phyloP scores from a whole-genome alignment of 139 green algal genomes.

The Closterium sp. region DNA sequence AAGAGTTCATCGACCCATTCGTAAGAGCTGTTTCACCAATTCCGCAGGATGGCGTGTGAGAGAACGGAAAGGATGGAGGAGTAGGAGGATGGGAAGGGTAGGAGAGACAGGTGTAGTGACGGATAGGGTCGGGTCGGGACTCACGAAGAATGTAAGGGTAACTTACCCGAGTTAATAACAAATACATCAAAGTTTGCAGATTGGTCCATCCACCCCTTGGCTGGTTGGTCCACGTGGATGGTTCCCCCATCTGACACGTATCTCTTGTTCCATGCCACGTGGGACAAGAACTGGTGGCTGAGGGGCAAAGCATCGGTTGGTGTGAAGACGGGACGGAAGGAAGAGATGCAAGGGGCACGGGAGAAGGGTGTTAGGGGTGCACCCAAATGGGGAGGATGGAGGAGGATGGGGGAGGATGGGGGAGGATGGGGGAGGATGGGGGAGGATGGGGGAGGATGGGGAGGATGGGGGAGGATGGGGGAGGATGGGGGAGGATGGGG shows the following conservation, averaged over 20 bases:
- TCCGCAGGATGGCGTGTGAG: too few species aligned
- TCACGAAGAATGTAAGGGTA: not conserved
- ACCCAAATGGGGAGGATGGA: not conserved
- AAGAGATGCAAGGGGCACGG: too few species aligned
- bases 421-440: not conserved
- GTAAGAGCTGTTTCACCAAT: too few species aligned
- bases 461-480: not conserved
- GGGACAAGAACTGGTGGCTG: not conserved
- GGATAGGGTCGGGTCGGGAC: too few species aligned
- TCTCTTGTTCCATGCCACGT: slow-evolving; percentile 3
- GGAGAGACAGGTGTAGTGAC: too few species aligned
- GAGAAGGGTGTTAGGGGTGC: too few species aligned
- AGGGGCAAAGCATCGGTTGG: not conserved
- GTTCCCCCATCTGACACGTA: slow-evolving; percentile 5
- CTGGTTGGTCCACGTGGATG: not conserved
- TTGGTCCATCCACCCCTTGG: not conserved
- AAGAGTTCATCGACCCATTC: too few species aligned
- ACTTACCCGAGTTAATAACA: not conserved
- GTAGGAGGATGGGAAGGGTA: too few species aligned
- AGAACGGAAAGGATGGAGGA: too few species aligned
- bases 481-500: not conserved
- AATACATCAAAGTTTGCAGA: not conserved
- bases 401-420: not conserved
- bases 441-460: not conserved
- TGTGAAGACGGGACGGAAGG: too few species aligned